Percentiles rank a stretch among this genome's conserved stretches.
Conservation (phyloP, 116 monocot species). For the Phalaenopsis hybrid region DNA sequence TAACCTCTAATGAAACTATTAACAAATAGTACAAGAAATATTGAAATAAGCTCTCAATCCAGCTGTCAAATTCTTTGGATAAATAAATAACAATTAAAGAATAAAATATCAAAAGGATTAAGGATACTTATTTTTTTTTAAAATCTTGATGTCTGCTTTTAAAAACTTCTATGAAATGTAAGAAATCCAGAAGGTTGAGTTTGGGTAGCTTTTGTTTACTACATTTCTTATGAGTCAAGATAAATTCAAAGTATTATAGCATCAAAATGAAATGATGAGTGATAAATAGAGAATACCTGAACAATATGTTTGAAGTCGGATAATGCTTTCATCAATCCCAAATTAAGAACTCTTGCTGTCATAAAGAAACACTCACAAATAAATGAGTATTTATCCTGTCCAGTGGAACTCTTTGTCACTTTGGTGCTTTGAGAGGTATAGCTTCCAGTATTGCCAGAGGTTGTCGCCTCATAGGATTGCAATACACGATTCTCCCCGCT, state of each 20-base stretch:
- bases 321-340: slow-evolving; percentile 85
- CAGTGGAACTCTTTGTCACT: slow-evolving; percentile 15
- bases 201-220: not conserved
- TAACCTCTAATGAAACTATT: not conserved
- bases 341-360: slow-evolving; percentile 87
- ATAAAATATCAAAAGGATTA: not conserved
- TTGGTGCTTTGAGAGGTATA: slow-evolving; percentile 15
- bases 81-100: not conserved
- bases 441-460: slow-evolving; percentile 36
- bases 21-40: not conserved
- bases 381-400: slow-evolving; percentile 79
- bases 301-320: slow-evolving; percentile 76
- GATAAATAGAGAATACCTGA: slow-evolving; percentile 41
- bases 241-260: not conserved
- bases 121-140: not conserved
- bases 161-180: not conserved
- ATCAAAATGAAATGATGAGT: slow-evolving; percentile 1
- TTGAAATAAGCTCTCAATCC: not conserved
- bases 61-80: not conserved
- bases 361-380: slow-evolving; percentile 99
- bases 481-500: slow-evolving; percentile 24
- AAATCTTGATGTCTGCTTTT: not conserved
- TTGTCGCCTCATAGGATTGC: slow-evolving; percentile 58
- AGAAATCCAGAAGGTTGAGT: not conserved
- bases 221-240: not conserved